These are phyloP conservation scores for Suillus variegatus DNA, from an alignment of 768 basidiomycete genomes.

Conservation along the genomic window DNA sequence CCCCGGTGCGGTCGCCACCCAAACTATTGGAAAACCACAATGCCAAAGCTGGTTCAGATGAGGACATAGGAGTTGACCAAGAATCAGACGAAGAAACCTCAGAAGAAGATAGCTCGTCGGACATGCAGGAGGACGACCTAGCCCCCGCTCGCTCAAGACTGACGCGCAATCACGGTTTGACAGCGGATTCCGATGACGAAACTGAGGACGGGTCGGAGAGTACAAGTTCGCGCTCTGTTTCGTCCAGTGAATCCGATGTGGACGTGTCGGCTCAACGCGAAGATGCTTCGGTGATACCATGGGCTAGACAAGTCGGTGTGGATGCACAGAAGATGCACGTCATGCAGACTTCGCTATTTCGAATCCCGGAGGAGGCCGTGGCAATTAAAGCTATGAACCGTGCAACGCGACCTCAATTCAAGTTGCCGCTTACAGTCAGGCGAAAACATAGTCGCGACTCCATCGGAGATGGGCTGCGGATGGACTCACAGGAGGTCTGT, in stretches of 20 bases:
- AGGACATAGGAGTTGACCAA: slow-evolving; percentile 31
- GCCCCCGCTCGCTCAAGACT: slow-evolving; percentile 25
- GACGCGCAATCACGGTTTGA: slow-evolving; percentile 45
- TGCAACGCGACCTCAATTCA: slow-evolving; percentile 35
- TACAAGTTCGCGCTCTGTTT: slow-evolving; percentile 36
- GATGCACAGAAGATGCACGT: slow-evolving; percentile 89
- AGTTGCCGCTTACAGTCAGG: slow-evolving; percentile 42
- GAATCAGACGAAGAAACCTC: slow-evolving; percentile 41
- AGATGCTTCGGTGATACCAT: slow-evolving; percentile 60
- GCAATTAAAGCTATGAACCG: slow-evolving; percentile 57
- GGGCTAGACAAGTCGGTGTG: slow-evolving; percentile 74
- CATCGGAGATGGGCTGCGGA: slow-evolving; percentile 65
- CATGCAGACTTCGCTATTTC: slow-evolving; percentile 90
- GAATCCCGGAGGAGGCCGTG: slow-evolving; percentile 72
- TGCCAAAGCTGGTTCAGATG: slow-evolving; percentile 28
- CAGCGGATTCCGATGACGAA: slow-evolving; percentile 58
- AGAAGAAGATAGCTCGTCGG: slow-evolving; percentile 38
- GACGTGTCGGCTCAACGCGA: slow-evolving; percentile 24
- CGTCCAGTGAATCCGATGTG: slow-evolving; percentile 23
- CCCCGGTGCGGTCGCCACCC: slow-evolving; percentile 15
- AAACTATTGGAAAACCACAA: slow-evolving; percentile 35
- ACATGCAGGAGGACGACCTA: slow-evolving; percentile 55
- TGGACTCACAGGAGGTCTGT: slow-evolving; percentile 63
- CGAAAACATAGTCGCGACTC: slow-evolving; percentile 81
- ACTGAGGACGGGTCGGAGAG: slow-evolving; percentile 45